These are phyloP conservation scores for Fusarium sp. DNA, from an alignment of 2,329 filamentous ascomycete genomes.

Conservation along the genomic window DNA sequence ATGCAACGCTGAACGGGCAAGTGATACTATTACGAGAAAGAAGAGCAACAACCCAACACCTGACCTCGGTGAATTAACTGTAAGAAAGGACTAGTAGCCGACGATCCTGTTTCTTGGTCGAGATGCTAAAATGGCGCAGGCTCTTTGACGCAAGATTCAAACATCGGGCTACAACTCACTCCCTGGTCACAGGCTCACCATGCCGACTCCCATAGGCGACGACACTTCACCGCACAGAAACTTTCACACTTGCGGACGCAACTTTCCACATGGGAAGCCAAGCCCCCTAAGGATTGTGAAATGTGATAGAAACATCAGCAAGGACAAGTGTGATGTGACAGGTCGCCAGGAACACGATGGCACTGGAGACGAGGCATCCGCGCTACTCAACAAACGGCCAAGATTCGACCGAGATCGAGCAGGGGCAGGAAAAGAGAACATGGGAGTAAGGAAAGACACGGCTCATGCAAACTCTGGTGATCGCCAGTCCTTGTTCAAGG, in stretches of 20 bases:
- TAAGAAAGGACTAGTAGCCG: not conserved
- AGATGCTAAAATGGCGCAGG: not conserved
- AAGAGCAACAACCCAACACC: not conserved
- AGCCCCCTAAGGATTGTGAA: slow-evolving; percentile 62
- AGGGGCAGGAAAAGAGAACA: slow-evolving; percentile 35
- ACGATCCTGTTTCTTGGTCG: not conserved
- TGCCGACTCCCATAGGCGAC: slow-evolving; percentile 48
- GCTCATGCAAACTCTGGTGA: not conserved
- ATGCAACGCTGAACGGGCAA: not conserved
- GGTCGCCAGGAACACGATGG: slow-evolving; percentile 44
- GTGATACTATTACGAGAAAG: not conserved
- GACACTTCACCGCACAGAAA: slow-evolving; percentile 43
- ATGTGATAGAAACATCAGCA: slow-evolving; percentile 29
- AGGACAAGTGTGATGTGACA: slow-evolving; percentile 27
- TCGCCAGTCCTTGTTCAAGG: slow-evolving; percentile 3
- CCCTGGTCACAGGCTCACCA: slow-evolving; percentile 26
- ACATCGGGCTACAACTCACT: too few species aligned
- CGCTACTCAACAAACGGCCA: slow-evolving; percentile 52
- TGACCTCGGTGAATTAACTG: not conserved
- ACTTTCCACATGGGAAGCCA: slow-evolving; percentile 46
- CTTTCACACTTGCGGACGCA: slow-evolving; percentile 42
- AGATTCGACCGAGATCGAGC: slow-evolving; percentile 17
- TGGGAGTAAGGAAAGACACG: not conserved
- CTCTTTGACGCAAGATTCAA: not conserved
- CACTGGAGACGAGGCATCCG: slow-evolving; percentile 41